Percentiles rank a stretch among this genome's conserved stretches.
phyloP scores from a whole-genome alignment of 441 rosid species.

The Iberis amara region DNA sequence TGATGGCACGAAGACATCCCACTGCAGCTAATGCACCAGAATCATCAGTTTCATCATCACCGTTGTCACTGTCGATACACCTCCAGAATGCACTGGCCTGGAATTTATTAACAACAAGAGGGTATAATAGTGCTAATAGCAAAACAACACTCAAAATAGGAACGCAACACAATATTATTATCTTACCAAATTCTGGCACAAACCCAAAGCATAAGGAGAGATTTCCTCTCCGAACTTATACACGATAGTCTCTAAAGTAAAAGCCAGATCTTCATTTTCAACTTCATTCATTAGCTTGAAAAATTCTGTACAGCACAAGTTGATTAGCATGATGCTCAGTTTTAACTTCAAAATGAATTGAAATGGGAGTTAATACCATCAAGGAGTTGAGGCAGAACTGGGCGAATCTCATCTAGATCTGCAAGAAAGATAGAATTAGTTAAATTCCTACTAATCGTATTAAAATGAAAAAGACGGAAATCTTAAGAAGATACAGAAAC shows the following conservation, averaged over 20 bases:
- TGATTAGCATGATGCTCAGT: not conserved
- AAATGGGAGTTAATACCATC: slow-evolving; percentile 46
- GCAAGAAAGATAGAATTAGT: slow-evolving; percentile 29
- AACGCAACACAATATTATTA: slow-evolving; percentile 11
- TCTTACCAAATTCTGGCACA: slow-evolving; percentile 96
- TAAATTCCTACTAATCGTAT: not conserved
- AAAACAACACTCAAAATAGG: slow-evolving; percentile 11
- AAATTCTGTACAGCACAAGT: slow-evolving; percentile 55
- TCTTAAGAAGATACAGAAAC: slow-evolving; percentile 10
- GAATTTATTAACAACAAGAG: slow-evolving; percentile 14
- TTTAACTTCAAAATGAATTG: not conserved
- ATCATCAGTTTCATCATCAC: slow-evolving; percentile 89
- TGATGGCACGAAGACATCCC: slow-evolving; percentile 97
- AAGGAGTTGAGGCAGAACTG: slow-evolving; percentile 91
- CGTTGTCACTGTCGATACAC: slow-evolving; percentile 86
- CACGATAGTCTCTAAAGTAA: slow-evolving; percentile 89
- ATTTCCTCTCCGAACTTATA: slow-evolving; percentile 99
- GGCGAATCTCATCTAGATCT: slow-evolving; percentile 95
- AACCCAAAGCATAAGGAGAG: slow-evolving; percentile 94
- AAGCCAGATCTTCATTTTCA: slow-evolving; percentile 97
- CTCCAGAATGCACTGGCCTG: slow-evolving; percentile 99
- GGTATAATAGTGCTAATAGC: slow-evolving; percentile 20
- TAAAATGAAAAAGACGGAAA: not conserved
- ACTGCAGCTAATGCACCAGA: slow-evolving; percentile 99
- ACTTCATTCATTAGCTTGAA: slow-evolving; percentile 98